Evolutionary conservation across 2,329 filamentous ascomycete species (phyloP).

Genomic region (Fusarium mexicanum): DNA sequence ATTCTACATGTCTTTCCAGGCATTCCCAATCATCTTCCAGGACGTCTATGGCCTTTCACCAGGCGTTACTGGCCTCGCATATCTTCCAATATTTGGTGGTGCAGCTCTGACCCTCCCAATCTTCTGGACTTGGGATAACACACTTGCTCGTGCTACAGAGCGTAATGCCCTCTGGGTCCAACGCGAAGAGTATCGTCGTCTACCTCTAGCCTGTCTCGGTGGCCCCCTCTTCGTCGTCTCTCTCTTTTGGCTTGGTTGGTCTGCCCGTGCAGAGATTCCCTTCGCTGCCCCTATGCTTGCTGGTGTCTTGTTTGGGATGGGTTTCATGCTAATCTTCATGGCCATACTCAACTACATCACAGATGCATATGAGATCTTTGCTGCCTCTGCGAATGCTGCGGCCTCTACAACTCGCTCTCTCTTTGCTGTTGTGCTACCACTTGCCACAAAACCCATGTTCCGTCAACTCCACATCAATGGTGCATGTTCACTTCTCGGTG

Average conservation of each 20-base stretch:
- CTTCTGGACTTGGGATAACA: constrained; percentile 72
- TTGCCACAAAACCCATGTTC: constrained; percentile 64
- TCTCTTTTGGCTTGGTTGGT: constrained; percentile 72
- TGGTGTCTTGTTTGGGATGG: constrained; percentile 69
- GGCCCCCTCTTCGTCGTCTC: constrained; percentile 69
- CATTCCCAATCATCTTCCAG: constrained; percentile 76
- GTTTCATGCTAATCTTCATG: constrained; percentile 71
- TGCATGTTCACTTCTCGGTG: constrained; percentile 63
- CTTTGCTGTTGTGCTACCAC: constrained; percentile 78
- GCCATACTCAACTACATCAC: constrained; percentile 71
- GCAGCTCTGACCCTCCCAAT: constrained; percentile 66
- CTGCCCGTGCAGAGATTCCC: constrained; percentile 56
- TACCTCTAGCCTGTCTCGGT: constrained; percentile 77
- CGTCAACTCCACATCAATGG: constrained; percentile 56
- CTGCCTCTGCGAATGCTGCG: constrained; percentile 80
- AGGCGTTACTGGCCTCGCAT: constrained; percentile 72
- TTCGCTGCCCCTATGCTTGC: constrained; percentile 68
- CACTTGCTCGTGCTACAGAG: constrained; percentile 63
- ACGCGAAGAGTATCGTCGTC: constrained; percentile 72
- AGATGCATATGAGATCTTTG: constrained; percentile 74
- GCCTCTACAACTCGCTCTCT: constrained; percentile 94
- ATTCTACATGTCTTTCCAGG: constrained; percentile 79
- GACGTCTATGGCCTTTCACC: constrained; percentile 69
- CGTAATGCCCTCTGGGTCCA: constrained; percentile 65
- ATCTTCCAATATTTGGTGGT: constrained; percentile 74